Evolutionary conservation across 805 yeast genomes (phyloP), one percentile per base, ranked within the genome.

Genomic region (Yarrowia keelungensis): DNA sequence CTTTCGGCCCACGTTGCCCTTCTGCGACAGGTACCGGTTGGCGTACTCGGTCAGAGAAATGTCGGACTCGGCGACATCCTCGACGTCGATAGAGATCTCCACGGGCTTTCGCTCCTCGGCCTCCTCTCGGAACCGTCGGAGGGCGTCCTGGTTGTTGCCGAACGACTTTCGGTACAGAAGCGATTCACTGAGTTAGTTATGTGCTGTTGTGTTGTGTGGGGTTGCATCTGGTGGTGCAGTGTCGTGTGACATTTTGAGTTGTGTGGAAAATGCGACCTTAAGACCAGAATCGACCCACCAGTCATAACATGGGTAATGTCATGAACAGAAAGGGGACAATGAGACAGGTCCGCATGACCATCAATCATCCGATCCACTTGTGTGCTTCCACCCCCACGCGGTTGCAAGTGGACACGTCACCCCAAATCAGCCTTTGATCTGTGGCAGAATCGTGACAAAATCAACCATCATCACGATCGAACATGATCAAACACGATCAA

Each of bases 31-130:
- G 64, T 64, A 69, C 32, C 71, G 58, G 46, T 65, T 49, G 43
- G 71, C 70, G 43, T 69, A 69, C 54, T 70, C 71, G 43, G 70
- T 51, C 51, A 70, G 50, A 5, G 66, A 61, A 53, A 68, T 50
- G 47, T 70, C 72, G 12, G 50, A 59, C 38, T 59, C 70, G 50
- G 61, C 69, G 19, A 43, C 70, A 36, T 69, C 72, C 49, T 69
- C 69, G n/a, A 50, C 66, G 56, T 59, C 69, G 22, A 58, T 67
- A 16, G 64, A 46, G 43, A 69, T 61, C 14, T 46, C 69, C 11
- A 39, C 64, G 41, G 70, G 51, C 42, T 45, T 50, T 53, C 51
- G 54, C 45, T 66, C 59, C 53, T 46, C 69, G 39, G 68, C 67
- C 42, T 67, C 70, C 51, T 69, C 69, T 42, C 54, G 41, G 54